Conservation (phyloP, 1,139 yeast genomes). For the Debaryomycetaceae sp. region DNA sequence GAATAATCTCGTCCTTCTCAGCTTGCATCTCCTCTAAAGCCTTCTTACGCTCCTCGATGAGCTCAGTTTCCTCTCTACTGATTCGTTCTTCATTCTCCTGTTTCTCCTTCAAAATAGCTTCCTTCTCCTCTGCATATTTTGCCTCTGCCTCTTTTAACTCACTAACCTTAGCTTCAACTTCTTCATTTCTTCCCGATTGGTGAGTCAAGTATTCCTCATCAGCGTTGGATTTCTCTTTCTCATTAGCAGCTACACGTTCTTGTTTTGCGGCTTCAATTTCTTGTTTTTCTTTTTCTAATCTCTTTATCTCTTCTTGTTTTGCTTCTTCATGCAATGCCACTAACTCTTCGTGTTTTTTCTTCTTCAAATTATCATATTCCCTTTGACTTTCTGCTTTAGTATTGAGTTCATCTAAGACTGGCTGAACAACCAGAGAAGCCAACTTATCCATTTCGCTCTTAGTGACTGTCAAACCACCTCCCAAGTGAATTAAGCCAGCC, state of each 20-base stretch:
- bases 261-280: constrained; percentile 39
- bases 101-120: constrained; percentile 36
- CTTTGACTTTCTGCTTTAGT: constrained; percentile 72
- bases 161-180: constrained; percentile 33
- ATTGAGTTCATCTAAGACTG: constrained; percentile 76
- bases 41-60: constrained; percentile 36
- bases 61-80: constrained; percentile 39
- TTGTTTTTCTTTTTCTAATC: constrained; percentile 44
- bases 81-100: constrained; percentile 40
- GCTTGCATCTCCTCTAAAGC: constrained; percentile 45
- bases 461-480: constrained; percentile 83
- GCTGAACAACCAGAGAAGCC: constrained; percentile 80
- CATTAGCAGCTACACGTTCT: constrained; percentile 33
- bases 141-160: constrained; percentile 34
- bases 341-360: constrained; percentile 32
- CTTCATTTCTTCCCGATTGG: constrained; percentile 32
- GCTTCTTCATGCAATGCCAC: constrained; percentile 38
- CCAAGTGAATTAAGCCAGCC: constrained; percentile 67
- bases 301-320: constrained; percentile 47
- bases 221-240: constrained; percentile 38
- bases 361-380: constrained; percentile 47
- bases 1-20: constrained; percentile 40
- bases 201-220: constrained; percentile 32
- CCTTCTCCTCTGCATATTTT: constrained; percentile 33
- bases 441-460: constrained; percentile 73